Base-by-base conservation (phyloP, 768 basidiomycete species). In the Collybia sordida region DNA sequence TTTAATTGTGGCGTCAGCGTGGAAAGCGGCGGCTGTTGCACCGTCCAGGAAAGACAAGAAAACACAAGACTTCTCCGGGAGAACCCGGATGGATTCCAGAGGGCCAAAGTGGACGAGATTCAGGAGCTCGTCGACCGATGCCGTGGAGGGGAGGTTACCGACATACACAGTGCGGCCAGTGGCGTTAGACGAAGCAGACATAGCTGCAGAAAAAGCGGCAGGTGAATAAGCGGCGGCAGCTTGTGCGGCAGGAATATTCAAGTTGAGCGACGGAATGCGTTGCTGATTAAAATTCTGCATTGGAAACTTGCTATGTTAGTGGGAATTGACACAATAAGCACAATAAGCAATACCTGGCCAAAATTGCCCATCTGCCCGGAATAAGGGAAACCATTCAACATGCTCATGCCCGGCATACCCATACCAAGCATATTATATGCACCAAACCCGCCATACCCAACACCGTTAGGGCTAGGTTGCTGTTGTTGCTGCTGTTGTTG, bases 81-180 rank as follows among this genome's bases (percentile, higher is more conserved):
- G 81, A 28, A 99, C 90, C 42, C 93, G 89, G 61, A 98, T 88
- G 41, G 84, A 88, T 67, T 98, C 96, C 58, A 98, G 85, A 0
- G 97, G 96, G 3, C 96, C 96, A 63, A 98, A 98, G 62, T 96
- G 93, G 51, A 99, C 96, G 57, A 98, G 86, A 65, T 94, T 97
- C 61, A 99, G 86, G 12, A 99, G 85, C 66, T 98, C 96, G 67
- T 99, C 97, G 47, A 99, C 95, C 15, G 93, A 94, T 0, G 96
- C 96, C 21, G 92, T 93, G 4, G 91, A 78, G 17, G 97, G 97
- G 35, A 99, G 80, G 72, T 97, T 96, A 54, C 97, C 96, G 47
- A 99, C 87, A 66, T 98, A 99, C 42, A 98, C 95, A 0, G 96
- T 99, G 47, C 96, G 90, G 7, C 89, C 90, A 24, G 84, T 82